Percentiles rank a stretch among this genome's conserved stretches.
phyloP scores from a whole-genome alignment of 148 eudicot species.

The Pharnaceum exiguum region DNA sequence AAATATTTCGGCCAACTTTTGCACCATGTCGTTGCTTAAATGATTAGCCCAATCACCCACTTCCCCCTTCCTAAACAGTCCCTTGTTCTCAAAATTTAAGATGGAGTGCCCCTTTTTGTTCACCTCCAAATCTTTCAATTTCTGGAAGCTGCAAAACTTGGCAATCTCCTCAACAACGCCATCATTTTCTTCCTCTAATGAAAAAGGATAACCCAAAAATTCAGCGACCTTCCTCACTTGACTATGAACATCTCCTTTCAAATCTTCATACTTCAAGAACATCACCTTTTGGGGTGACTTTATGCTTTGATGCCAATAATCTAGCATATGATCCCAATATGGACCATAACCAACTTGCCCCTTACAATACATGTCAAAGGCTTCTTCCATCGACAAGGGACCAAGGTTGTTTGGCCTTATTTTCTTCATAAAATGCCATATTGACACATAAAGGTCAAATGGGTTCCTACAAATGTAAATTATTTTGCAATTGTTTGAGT shows the following conservation, averaged over 20 bases:
- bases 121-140: constrained; percentile 23
- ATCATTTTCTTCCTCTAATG: constrained; percentile 18
- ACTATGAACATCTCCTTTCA: constrained; percentile 17
- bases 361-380: constrained; percentile 46
- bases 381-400: constrained; percentile 34
- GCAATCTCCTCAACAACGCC: constrained; percentile 22
- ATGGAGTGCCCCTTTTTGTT: constrained; percentile 30
- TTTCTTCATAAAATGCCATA: constrained; percentile 39
- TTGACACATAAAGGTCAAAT: constrained; percentile 47
- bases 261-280: constrained; percentile 38
- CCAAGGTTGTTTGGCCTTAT: constrained; percentile 27
- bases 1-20: constrained; percentile 12
- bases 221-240: constrained; percentile 24
- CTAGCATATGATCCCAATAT: constrained; percentile 54
- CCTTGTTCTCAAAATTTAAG: constrained; percentile 20
- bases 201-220: constrained; percentile 23
- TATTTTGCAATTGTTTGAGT: constrained; percentile 26
- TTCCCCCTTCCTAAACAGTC: constrained; percentile 40
- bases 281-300: constrained; percentile 42
- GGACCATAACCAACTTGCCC: constrained; percentile 49
- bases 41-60: constrained; percentile 34
- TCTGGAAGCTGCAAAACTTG: constrained; percentile 31
- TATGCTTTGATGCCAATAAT: constrained; percentile 39
- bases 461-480: constrained; percentile 62
- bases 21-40: constrained; percentile 30